These are phyloP conservation scores for Ichthyophonus hoferi DNA, from an alignment of 208 protist species.

Conservation along the genomic window DNA sequence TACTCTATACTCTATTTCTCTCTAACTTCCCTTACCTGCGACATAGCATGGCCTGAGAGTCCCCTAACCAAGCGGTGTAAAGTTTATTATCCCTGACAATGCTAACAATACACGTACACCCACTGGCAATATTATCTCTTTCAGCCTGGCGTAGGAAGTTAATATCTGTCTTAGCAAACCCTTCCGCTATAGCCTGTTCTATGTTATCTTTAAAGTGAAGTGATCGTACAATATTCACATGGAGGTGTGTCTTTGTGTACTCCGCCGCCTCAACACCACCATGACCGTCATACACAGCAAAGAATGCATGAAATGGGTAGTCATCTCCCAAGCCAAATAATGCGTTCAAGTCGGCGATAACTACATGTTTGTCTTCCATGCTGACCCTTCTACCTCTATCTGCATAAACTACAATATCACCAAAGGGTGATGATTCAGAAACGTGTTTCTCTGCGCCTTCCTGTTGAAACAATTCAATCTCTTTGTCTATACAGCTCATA, in stretches of 20 bases:
- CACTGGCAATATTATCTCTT: constrained; percentile 24
- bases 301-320: constrained; percentile 25
- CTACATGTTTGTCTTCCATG: constrained; percentile 47
- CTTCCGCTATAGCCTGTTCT: constrained; percentile 19
- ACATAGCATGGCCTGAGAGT: constrained; percentile 43
- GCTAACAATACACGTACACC: constrained; percentile 24
- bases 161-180: constrained; percentile 19
- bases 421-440: neutral
- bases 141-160: constrained; percentile 27
- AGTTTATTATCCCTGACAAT: constrained; percentile 22
- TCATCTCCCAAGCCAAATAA: constrained; percentile 22
- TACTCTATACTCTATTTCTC: neutral
- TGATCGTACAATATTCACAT: constrained; percentile 16
- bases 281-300: constrained; percentile 48
- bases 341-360: constrained; percentile 34
- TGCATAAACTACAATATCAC: constrained; percentile 20
- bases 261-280: constrained; percentile 40
- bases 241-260: constrained; percentile 32
- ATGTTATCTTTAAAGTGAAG: constrained; percentile 18
- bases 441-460: neutral
- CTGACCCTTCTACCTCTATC: constrained; percentile 18
- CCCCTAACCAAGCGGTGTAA: constrained; percentile 38
- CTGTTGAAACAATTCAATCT: neutral
- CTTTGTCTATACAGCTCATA: neutral
- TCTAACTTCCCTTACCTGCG: constrained; percentile 3